These are phyloP conservation scores for Amanita inopinata DNA, from an alignment of 768 basidiomycete species.

Conservation along the genomic window DNA sequence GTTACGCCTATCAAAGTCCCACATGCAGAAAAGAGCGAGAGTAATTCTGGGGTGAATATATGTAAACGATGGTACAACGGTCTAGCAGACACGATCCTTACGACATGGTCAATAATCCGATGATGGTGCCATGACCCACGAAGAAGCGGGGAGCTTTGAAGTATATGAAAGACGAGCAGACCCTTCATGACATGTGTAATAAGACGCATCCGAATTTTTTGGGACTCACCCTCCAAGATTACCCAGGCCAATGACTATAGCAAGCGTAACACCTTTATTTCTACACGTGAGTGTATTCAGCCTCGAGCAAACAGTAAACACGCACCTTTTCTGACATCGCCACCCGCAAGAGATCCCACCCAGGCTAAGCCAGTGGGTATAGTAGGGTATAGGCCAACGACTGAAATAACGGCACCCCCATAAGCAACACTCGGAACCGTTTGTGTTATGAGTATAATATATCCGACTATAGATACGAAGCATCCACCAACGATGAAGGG, in stretches of 20 bases:
- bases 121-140: slow-evolving; percentile 26
- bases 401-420: slow-evolving; percentile 37
- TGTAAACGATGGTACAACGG: background rate
- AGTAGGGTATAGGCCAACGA: slow-evolving; percentile 43
- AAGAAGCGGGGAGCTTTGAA: slow-evolving; percentile 26
- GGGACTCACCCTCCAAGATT: slow-evolving; percentile 37
- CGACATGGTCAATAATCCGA: slow-evolving; percentile 25
- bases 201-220: background rate
- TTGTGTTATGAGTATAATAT: slow-evolving; percentile 35
- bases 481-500: slow-evolving; percentile 37
- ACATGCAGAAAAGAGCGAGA: slow-evolving; percentile 34
- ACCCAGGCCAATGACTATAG: slow-evolving; percentile 43
- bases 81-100: slow-evolving; percentile 13
- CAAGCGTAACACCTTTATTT: slow-evolving; percentile 29
- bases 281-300: background rate
- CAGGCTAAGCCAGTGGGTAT: slow-evolving; percentile 41
- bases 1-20: slow-evolving; percentile 39
- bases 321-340: slow-evolving; percentile 40
- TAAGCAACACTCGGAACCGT: slow-evolving; percentile 29
- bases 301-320: too few relatives aligned
- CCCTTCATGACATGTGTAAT: slow-evolving; percentile 20
- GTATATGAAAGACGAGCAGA: slow-evolving; percentile 31
- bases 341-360: slow-evolving; percentile 46
- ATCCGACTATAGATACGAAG: slow-evolving; percentile 39
- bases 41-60: slow-evolving; percentile 19